A percentile compares a stretch with the other conserved stretches of the same genome.
Conservation (phyloP, 2,329 filamentous ascomycete genomes). For the Zasmidium cellare region DNA sequence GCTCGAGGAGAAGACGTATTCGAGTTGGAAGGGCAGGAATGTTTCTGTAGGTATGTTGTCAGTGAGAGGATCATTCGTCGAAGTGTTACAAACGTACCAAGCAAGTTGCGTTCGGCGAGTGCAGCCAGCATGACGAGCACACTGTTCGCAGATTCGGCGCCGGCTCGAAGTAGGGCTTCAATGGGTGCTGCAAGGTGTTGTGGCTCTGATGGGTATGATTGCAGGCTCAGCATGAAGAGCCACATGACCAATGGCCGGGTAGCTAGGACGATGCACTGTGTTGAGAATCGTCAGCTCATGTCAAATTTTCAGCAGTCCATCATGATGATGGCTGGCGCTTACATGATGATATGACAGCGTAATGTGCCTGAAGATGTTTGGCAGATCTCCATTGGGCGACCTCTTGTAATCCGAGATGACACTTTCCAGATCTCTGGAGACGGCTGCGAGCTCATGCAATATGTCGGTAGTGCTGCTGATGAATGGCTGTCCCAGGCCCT, state of each 20-base stretch:
- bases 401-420: constrained; percentile 3
- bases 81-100: no score
- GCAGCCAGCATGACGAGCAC: constrained; percentile 7
- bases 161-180: constrained; percentile 9
- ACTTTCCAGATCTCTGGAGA: constrained; percentile 25
- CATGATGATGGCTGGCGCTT: no score
- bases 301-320: no score
- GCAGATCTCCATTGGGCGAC: constrained; percentile 5
- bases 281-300: neutral
- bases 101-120: constrained; percentile 5
- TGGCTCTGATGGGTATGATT: constrained; percentile 10
- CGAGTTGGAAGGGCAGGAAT: constrained; percentile 26
- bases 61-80: neutral
- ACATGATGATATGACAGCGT: constrained; percentile 16
- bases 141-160: constrained; percentile 11
- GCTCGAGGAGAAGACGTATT: constrained; percentile 23
- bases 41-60: constrained; percentile 8
- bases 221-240: constrained; percentile 13
- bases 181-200: constrained; percentile 15
- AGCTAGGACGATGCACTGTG: constrained; percentile 22
- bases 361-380: constrained; percentile 12
- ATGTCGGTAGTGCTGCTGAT: constrained; percentile 22
- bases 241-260: constrained; percentile 36
- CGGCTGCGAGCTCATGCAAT: constrained; percentile 22
- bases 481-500: neutral